Conservation (phyloP, 1,139 yeast genomes). For the Kodamaea suecica region DNA sequence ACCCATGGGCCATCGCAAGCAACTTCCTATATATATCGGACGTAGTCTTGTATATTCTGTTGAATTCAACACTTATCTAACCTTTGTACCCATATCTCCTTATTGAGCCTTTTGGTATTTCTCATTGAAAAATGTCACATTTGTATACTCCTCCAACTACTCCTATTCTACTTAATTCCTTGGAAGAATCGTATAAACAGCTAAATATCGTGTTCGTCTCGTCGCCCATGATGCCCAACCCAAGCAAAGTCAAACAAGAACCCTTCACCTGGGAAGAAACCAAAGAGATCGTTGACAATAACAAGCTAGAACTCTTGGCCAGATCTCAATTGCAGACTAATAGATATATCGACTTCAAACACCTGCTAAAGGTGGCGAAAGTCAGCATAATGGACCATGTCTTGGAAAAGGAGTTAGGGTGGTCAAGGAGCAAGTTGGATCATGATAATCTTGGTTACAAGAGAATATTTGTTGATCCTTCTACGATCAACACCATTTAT, state of each 20-base stretch:
- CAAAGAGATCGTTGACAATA: constrained; percentile 27
- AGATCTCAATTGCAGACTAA: constrained; percentile 33
- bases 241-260: constrained; percentile 32
- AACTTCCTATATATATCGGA: too few relatives aligned
- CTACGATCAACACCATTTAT: constrained; percentile 28
- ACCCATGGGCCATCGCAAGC: too few relatives aligned
- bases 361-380: constrained; percentile 22
- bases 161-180: constrained; percentile 11
- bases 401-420: constrained; percentile 33
- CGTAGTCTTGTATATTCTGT: too few relatives aligned
- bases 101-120: too few relatives aligned
- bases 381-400: constrained; percentile 37
- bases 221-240: constrained; percentile 39
- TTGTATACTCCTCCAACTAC: constrained; percentile 15
- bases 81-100: too few relatives aligned
- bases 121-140: neutral
- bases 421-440: constrained; percentile 28
- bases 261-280: constrained; percentile 37
- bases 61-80: too few relatives aligned
- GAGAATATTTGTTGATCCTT: constrained; percentile 20
- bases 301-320: constrained; percentile 40
- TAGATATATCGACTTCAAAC: constrained; percentile 35
- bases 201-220: constrained; percentile 25
- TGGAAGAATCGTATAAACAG: constrained; percentile 15
- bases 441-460: constrained; percentile 15